These are phyloP conservation scores for Smallanthus sonchifolius DNA, from an alignment of 129 eudicot species.

Conservation along the genomic window DNA sequence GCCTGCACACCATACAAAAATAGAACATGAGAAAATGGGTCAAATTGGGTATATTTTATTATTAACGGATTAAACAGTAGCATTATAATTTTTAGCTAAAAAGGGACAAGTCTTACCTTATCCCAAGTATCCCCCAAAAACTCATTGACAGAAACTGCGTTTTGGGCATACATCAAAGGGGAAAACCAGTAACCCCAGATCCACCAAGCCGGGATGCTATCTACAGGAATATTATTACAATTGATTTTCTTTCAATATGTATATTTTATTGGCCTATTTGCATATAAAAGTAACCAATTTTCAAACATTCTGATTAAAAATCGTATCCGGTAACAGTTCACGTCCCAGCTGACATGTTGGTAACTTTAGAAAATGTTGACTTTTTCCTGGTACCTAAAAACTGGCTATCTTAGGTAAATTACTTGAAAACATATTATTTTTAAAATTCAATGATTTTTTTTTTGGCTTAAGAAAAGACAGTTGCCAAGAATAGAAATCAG, in stretches of 20 bases:
- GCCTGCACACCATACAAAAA: conserved; percentile 31
- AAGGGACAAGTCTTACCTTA: conserved; percentile 32
- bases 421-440: neutral
- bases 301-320: neutral
- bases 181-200: conserved; percentile 99
- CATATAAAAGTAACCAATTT: neutral
- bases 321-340: neutral
- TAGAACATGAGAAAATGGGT: neutral
- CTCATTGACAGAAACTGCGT: conserved; percentile 90
- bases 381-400: neutral
- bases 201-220: conserved; percentile 95
- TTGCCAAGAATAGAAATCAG: neutral
- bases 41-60: neutral
- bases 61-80: neutral
- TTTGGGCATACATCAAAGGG: conserved; percentile 96
- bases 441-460: neutral
- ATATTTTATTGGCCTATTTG: neutral
- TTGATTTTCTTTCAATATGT: neutral
- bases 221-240: conserved; percentile 26
- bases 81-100: neutral
- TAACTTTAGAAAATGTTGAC: neutral
- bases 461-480: neutral
- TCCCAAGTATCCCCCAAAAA: conserved; percentile 72
- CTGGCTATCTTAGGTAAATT: neutral
- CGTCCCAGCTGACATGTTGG: neutral